Base-by-base conservation (phyloP, 2,329 filamentous ascomycete genomes). In the Blastomyces emzantsi region DNA sequence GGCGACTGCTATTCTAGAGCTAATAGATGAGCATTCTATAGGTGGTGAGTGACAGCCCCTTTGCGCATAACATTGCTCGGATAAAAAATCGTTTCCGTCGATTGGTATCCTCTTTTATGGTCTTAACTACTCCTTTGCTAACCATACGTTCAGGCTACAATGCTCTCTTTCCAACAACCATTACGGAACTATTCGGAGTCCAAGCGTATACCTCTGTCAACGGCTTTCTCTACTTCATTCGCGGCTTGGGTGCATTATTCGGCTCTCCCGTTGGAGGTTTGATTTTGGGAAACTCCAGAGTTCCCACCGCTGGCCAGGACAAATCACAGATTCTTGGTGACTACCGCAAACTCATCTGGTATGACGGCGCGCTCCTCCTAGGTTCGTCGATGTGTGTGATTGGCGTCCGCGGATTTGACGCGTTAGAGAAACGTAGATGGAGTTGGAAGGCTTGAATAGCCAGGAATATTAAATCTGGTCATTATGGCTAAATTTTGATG, bases 131-230 rank as follows among this genome's bases (percentile, higher is more conserved):
- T 30, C 28, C 2, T 17, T 13, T 22, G 49, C 45, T 39, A 54
- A 61, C 28, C 36, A 33, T 41, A 39, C 17, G 19, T 33, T 19
- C 55, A 63, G 61, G 56, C 15, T 65, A 62, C 62, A 65, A 65
- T 7, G 71, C 74, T 0, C 67, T 79, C 1, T 78, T 78, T 61
- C 76, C 77, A 0, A 72, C 76, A 0, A 72, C 73, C 19, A 66
- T 78, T 28, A 74, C 76, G 0, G 76, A 77, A 54, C 62, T 77
- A 1, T 78, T 78, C 51, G 75, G 75, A 1, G 69, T 75, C 1
- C 74, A 76, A 59, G 71, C 76, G 28, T 76, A 76, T 62, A 72
- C 73, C 7, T 72, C 70, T 60, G 75, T 77, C 17, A 77, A 74
- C 62, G 76, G 76, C 0, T 70, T 76, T 25, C 63, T 78, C 22